Percentiles rank a stretch among this genome's conserved stretches.
phyloP scores from a whole-genome alignment of 768 basidiomycete species.

The Mycena floridula region DNA sequence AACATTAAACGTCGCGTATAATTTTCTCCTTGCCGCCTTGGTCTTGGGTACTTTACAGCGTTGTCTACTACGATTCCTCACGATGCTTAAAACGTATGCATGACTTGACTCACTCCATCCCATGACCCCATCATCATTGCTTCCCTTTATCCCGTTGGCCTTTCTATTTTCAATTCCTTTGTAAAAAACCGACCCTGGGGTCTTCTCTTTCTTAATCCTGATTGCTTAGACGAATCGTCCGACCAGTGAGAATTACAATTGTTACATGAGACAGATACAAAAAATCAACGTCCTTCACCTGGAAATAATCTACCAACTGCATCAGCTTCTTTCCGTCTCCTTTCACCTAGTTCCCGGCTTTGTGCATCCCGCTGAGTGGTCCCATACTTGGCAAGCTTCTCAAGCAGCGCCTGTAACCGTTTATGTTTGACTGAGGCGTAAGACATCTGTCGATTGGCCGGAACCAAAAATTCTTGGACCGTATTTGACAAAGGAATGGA shows the following conservation, averaged over 20 bases:
- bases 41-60: conserved; percentile 45
- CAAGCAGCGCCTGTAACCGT: conserved; percentile 64
- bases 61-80: conserved; percentile 54
- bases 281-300: conserved; percentile 50
- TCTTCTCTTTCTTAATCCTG: not conserved
- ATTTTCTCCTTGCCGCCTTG: conserved; percentile 30
- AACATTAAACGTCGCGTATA: conserved; percentile 85
- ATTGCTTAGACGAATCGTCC: conserved; percentile 4
- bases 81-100: conserved; percentile 42
- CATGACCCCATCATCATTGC: conserved; percentile 31
- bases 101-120: conserved; percentile 20
- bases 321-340: conserved; percentile 72
- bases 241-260: not conserved
- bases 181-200: not conserved
- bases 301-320: conserved; percentile 69
- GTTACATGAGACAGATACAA: not conserved
- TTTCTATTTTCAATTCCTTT: conserved; percentile 11
- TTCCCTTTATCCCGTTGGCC: conserved; percentile 21
- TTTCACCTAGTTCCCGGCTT: conserved; percentile 63
- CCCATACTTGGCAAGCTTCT: conserved; percentile 72
- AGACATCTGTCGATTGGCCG: conserved; percentile 59
- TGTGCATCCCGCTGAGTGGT: conserved; percentile 50
- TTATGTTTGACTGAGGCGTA: conserved; percentile 66
- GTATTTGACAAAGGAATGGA: conserved; percentile 68
- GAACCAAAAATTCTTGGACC: conserved; percentile 75